Evolutionary conservation across 352 stramenopile species (phyloP).

Genomic region (Phytophthora lateralis): DNA sequence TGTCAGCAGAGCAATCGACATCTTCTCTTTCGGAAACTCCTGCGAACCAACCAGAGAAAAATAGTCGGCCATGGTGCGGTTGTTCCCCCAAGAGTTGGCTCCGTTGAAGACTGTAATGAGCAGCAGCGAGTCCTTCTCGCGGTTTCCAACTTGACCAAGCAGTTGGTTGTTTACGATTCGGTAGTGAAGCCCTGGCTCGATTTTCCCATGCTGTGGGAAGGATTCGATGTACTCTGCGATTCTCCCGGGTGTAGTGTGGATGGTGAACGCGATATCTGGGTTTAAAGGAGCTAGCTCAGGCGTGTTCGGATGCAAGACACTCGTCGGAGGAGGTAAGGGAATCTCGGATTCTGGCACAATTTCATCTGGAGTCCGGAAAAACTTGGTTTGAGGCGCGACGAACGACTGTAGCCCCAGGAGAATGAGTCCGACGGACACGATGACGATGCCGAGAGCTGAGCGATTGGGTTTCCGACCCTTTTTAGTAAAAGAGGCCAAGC

Average conservation of each 20-base stretch:
- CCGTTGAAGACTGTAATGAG: conserved; percentile 34
- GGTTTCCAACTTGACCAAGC: neutral
- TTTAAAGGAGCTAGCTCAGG: neutral
- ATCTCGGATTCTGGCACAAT: neutral
- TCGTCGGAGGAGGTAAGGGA: neutral
- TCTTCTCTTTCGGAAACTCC: conserved; percentile 32
- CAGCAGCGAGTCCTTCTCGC: conserved; percentile 25
- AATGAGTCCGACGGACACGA: neutral
- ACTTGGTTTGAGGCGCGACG: neutral
- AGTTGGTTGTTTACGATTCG: conserved; percentile 15
- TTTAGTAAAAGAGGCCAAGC: neutral
- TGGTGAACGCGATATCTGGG: neutral
- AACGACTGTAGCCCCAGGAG: neutral
- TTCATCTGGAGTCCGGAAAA: neutral
- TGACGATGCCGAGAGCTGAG: neutral
- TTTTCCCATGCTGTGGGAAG: conserved; percentile 25
- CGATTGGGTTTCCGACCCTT: neutral
- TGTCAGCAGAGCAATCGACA: conserved; percentile 40
- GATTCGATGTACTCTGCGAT: neutral
- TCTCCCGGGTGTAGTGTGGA: neutral
- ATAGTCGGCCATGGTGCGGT: conserved; percentile 26
- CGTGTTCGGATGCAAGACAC: conserved; percentile 20
- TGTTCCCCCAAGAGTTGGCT: conserved; percentile 30
- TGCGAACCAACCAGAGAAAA: conserved; percentile 35
- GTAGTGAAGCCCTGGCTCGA: conserved; percentile 17